Base-by-base conservation (phyloP, 352 stramenopile species). In the Phytophthora constricta region DNA sequence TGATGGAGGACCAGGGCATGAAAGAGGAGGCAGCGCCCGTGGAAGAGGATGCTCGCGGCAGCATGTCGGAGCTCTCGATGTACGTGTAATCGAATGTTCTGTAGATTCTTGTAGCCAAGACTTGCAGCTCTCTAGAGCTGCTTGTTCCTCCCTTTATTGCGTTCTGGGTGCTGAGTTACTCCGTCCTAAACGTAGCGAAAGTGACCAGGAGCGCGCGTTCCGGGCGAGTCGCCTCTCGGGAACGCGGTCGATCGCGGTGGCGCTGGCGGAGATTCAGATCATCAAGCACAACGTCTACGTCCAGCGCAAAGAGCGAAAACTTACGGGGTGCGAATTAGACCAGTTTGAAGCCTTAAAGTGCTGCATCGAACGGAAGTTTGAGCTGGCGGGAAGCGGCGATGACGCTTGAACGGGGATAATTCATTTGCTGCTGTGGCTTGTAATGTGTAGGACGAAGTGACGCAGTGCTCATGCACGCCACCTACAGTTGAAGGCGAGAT, bases 261-360 rank as follows among this genome's bases (percentile, higher is more conserved):
- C 86, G 46, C 72, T 94, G 26, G 84, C 80, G 4, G 86, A 94
- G 55, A 90, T 89, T 26, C 58, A 79, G 48, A 86, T 94, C 55
- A 88, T 94, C 51, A 57, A 66, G 28, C 61, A 83, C 28, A 94
- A 94, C 58, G 70, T 89, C 13, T 94, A 92, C 50, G 86, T 94
- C 19, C 82, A 94, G 64, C 72, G 86, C 8, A 78, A 91, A 66
- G 70, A 79, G 55, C 80, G 84, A 11, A 71, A 55, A 27, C 70
- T 87, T 16, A 46, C 70, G 16, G 76, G 82, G 69, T 83, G 92
- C 61, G 26, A 42, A 63, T 19, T 31, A 25, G 19, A 22, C n/a
- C 39, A 28, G 28, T 19, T 23, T 7, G 45, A 9, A 5, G 19
- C 31, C 28, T 31, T 19, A 25, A 27, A 52, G 14, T 23, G 51